A percentile compares a stretch with the other conserved stretches of the same genome.
Conservation (phyloP, 768 basidiomycete genomes). For the Tylopilus balloui region DNA sequence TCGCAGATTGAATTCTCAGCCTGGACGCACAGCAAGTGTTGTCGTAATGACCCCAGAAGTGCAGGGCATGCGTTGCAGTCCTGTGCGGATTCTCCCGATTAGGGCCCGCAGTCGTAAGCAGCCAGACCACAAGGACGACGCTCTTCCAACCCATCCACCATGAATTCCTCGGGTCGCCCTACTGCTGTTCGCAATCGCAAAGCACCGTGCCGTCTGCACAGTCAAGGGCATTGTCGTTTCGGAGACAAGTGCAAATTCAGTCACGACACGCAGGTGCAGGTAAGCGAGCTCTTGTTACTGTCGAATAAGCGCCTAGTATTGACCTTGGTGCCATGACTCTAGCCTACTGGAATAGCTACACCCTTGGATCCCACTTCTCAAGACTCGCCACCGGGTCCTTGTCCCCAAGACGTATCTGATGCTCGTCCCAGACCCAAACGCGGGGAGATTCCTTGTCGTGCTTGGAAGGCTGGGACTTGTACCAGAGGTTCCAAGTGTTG, state of each 20-base stretch:
- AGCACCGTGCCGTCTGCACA: constrained; percentile 18
- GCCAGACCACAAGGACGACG: neutral
- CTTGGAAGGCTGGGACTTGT: constrained; percentile 39
- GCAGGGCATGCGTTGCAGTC: neutral
- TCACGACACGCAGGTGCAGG: constrained; percentile 15
- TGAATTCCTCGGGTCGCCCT: constrained; percentile 1
- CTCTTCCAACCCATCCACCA: neutral
- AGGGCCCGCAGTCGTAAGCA: constrained; percentile 3
- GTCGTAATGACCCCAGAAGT: neutral
- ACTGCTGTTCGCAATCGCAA: neutral
- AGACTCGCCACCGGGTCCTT: neutral
- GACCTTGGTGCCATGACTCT: neutral
- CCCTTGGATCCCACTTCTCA: neutral
- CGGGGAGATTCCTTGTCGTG: constrained; percentile 20
- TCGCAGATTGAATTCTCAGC: neutral
- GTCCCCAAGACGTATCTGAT: constrained; percentile 10
- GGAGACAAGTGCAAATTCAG: constrained; percentile 25
- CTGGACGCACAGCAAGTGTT: neutral
- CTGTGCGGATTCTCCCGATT: neutral
- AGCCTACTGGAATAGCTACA: neutral
- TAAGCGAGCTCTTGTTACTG: neutral
- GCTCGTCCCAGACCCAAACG: constrained; percentile 21
- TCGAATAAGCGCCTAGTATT: neutral
- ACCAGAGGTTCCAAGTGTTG: constrained; percentile 33
- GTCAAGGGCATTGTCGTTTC: constrained; percentile 26